Percentiles rank a stretch among this genome's conserved stretches.
Evolutionary conservation across 176 grass and related monocot genomes (phyloP).

Genomic region (Musa schizocarpa): DNA sequence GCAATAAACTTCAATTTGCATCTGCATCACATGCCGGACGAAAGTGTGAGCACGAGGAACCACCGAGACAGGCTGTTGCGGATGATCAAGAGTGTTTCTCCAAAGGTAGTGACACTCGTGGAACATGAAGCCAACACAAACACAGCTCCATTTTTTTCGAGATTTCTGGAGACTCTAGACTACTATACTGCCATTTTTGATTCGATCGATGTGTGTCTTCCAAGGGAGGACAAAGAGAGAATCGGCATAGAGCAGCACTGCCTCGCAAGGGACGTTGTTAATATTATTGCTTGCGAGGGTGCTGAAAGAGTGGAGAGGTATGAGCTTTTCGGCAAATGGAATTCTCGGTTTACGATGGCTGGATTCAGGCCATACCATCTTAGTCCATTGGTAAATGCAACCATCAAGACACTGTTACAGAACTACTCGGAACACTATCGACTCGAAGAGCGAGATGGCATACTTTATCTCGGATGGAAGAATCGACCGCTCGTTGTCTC

Average conservation of each 20-base stretch:
- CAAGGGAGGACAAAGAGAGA: constrained; percentile 13
- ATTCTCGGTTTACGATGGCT: constrained; percentile 3
- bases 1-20: constrained; percentile 3
- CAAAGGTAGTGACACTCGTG: constrained; percentile 8
- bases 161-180: constrained; percentile 3
- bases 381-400: constrained; percentile 13
- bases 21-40: constrained; percentile 17
- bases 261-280: constrained; percentile 13
- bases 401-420: constrained; percentile 6
- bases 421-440: constrained; percentile 5
- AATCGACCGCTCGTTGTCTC: not conserved
- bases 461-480: constrained; percentile 21
- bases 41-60: constrained; percentile 17
- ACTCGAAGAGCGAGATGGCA: constrained; percentile 1
- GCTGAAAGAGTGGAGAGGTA: constrained; percentile 15
- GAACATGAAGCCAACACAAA: constrained; percentile 20
- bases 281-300: constrained; percentile 19
- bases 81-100: constrained; percentile 16
- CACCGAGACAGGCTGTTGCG: constrained; percentile 11
- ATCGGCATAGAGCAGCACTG: constrained; percentile 14
- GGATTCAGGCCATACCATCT: constrained; percentile 6
- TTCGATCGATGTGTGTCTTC: constrained; percentile 13
- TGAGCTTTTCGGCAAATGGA: constrained; percentile 20
- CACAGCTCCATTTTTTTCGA: constrained; percentile 3
- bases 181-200: constrained; percentile 18